Evolutionary conservation across 2,329 filamentous ascomycete species (phyloP), one percentile per base, ranked within the genome.

Genomic region (Dothideomycetes sp.): DNA sequence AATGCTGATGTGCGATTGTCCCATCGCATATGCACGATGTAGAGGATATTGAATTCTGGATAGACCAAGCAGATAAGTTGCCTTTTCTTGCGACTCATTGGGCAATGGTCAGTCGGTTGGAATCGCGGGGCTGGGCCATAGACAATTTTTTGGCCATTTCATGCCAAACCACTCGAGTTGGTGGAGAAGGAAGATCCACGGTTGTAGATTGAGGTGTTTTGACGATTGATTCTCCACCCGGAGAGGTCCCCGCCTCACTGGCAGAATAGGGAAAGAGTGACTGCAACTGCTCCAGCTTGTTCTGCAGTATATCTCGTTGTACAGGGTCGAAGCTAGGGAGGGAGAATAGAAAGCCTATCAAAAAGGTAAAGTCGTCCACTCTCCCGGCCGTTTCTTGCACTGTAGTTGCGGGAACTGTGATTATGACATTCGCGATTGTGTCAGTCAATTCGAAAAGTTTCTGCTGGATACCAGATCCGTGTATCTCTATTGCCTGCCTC

Each of bases 361-460:
- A 16, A 12, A 49, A 47, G 12, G 43, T 34, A 11, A 74, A 72
- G 47, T 76, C 73, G 40, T 73, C 66, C 32, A 75, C 67, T 12
- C 69, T 61, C 3, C 65, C 59, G 4, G 61, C 58, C 2, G 65
- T 67, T 20, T 71, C 69, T 27, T 68, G 62, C 4, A 66, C 54
- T 0, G 65, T 63, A 1, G 62, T 63, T 5, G 64, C 61, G 0
- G 70, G 68, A 11, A 75, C 58, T 31, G 71, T 69, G 16, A 76
- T 63, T 2, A 71, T 57, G 11, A 78, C 73, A 47, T 77, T 73
- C 7, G 73, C 71, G 32, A 77, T 71, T 2, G 72, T 76, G 51
- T 72, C 74, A 0, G 72, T 71, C 45, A 78, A 73, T 49, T 78
- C 74, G 41, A 78, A 74, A 4, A 78, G 60, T 51, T 78, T 78